phyloP scores from a whole-genome alignment of 2,329 filamentous ascomycete genomes.

The Tolypocladium pustulatum region DNA sequence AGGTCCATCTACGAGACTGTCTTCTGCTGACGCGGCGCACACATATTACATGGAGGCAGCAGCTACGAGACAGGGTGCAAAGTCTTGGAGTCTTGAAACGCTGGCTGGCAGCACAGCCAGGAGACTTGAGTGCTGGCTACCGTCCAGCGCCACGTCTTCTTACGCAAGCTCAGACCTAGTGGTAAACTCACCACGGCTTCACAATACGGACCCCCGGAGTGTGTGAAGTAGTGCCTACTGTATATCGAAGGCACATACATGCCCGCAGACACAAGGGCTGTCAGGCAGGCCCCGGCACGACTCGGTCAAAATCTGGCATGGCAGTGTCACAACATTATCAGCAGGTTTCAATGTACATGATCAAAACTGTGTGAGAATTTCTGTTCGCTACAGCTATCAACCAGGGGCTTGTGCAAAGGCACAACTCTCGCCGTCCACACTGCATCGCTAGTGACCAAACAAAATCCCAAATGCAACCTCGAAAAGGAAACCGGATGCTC shows the following conservation, averaged over 20 bases:
- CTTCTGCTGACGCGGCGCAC: constrained; percentile 7
- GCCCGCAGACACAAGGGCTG: background rate
- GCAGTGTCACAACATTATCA: background rate
- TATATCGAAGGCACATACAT: background rate
- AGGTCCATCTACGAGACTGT: constrained; percentile 12
- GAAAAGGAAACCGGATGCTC: too few relatives aligned
- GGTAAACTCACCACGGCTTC: background rate
- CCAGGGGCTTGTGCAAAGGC: background rate
- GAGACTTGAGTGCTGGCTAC: background rate
- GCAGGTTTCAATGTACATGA: background rate
- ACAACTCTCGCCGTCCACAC: background rate
- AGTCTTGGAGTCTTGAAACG: background rate
- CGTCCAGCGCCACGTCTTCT: background rate
- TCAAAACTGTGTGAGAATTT: background rate
- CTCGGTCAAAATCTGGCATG: background rate
- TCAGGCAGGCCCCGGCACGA: background rate
- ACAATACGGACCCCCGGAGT: background rate
- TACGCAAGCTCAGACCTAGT: background rate
- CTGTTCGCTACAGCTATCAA: background rate
- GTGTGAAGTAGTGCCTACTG: background rate
- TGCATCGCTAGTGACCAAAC: background rate
- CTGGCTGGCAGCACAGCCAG: background rate
- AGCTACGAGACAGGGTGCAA: background rate
- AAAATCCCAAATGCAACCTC: background rate
- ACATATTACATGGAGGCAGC: background rate